Percentiles rank a stretch among this genome's conserved stretches.
Conservation (phyloP, 148 eudicot species). For the Arbutus unedo region DNA sequence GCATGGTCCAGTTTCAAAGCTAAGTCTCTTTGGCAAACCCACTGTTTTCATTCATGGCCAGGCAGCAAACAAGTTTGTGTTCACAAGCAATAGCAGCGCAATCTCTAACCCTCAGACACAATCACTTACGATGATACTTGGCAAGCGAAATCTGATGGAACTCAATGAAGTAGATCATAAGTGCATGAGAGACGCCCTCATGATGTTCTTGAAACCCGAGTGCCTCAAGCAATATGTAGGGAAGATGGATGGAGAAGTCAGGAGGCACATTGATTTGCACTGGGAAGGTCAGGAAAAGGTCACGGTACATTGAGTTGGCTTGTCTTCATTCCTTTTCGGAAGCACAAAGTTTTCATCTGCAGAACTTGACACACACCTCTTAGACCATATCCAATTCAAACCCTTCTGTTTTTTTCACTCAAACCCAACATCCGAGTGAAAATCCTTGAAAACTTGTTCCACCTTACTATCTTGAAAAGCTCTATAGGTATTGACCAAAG, state of each 20-base stretch:
- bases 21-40: constrained; percentile 44
- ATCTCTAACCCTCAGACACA: constrained; percentile 31
- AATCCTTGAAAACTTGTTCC: too few species aligned
- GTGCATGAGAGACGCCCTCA: constrained; percentile 36
- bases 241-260: constrained; percentile 38
- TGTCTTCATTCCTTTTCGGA: too few species aligned
- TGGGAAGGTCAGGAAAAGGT: constrained; percentile 37
- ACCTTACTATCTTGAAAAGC: too few species aligned
- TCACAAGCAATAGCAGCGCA: constrained; percentile 23
- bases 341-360: too few species aligned
- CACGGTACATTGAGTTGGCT: constrained; percentile 21
- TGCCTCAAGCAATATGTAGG: constrained; percentile 38
- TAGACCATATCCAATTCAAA: too few species aligned
- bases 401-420: too few species aligned
- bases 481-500: too few species aligned
- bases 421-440: too few species aligned
- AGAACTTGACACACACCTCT: too few species aligned
- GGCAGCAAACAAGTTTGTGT: constrained; percentile 52
- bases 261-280: constrained; percentile 31
- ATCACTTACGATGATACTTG: constrained; percentile 31
- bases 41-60: constrained; percentile 41
- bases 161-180: constrained; percentile 46
- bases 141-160: constrained; percentile 33
- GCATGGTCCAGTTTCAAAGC: constrained; percentile 36
- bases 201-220: constrained; percentile 46